A percentile compares a stretch with the other conserved stretches of the same genome.
These are phyloP conservation scores for Solanum chmielewskii DNA, from an alignment of 257 asterid genomes.

Conservation along the genomic window DNA sequence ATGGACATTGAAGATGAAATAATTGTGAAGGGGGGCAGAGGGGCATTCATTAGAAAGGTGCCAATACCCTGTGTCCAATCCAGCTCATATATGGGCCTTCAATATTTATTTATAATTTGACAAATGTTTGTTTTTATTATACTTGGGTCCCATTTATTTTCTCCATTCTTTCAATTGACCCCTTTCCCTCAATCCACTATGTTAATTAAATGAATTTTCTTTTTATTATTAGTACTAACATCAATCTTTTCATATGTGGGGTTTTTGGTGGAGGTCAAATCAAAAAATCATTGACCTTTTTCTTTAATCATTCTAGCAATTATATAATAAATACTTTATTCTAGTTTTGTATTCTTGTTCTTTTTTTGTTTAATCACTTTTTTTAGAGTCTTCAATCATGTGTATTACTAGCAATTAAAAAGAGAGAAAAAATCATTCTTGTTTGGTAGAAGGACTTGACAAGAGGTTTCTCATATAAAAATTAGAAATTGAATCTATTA, in stretches of 20 bases:
- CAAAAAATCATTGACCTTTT: background rate
- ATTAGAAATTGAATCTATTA: background rate
- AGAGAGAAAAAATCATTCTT: background rate
- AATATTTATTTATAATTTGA: conserved; percentile 5
- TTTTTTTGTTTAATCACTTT: background rate
- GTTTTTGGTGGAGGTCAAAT: background rate
- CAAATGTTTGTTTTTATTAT: background rate
- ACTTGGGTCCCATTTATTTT: conserved; percentile 7
- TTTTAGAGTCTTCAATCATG: background rate
- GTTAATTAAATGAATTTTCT: background rate
- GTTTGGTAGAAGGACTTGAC: background rate
- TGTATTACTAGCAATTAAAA: background rate
- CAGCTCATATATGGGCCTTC: conserved; percentile 17
- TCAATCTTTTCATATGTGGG: background rate
- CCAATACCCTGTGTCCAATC: conserved; percentile 4
- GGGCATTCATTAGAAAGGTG: conserved; percentile 1
- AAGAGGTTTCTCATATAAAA: background rate
- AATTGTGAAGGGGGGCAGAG: background rate
- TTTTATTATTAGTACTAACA: background rate
- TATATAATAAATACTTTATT: background rate
- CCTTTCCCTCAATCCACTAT: background rate
- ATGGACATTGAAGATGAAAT: background rate
- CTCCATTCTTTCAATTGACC: background rate
- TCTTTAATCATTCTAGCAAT: background rate
- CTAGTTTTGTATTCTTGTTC: background rate